phyloP scores from a whole-genome alignment of 2,329 filamentous ascomycete species.

The Geosmithia flava region DNA sequence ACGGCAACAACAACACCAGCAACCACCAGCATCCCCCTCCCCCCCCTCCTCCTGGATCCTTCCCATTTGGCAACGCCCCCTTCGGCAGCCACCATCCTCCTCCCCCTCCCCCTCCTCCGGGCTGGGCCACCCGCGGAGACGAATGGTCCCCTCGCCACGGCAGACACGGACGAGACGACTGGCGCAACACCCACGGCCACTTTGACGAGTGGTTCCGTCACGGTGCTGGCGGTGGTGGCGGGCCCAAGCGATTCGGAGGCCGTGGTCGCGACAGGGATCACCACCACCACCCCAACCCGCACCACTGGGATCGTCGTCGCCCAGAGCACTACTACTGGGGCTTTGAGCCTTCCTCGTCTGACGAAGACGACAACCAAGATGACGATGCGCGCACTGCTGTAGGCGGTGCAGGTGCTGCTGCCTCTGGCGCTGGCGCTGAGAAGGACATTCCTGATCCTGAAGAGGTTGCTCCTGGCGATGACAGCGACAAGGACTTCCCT shows the following conservation, averaged over 20 bases:
- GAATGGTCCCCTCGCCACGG: background rate
- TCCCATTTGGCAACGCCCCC: background rate
- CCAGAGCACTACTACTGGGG: too few species aligned
- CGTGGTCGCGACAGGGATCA: background rate
- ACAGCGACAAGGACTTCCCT: slow-evolving; percentile 2
- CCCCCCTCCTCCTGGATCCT: background rate
- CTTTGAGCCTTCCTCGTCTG: too few species aligned
- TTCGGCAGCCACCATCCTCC: background rate
- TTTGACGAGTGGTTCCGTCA: too few species aligned
- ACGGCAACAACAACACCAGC: background rate
- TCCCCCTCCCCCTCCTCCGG: background rate
- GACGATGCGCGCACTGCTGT: background rate
- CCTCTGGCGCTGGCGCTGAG: too few species aligned
- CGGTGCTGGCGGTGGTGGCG: too few species aligned
- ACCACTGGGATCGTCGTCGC: too few species aligned
- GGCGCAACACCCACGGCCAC: background rate
- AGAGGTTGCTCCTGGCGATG: background rate
- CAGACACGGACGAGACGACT: background rate
- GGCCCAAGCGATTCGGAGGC: too few species aligned
- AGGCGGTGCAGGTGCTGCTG: too few species aligned
- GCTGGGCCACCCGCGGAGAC: background rate
- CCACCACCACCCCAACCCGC: background rate
- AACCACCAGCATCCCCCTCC: background rate
- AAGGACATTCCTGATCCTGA: background rate
- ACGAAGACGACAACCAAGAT: background rate